Evolutionary conservation across 129 eudicot genomes (phyloP), one percentile per base, ranked within the genome.

Genomic region (Saposhnikovia divaricata): DNA sequence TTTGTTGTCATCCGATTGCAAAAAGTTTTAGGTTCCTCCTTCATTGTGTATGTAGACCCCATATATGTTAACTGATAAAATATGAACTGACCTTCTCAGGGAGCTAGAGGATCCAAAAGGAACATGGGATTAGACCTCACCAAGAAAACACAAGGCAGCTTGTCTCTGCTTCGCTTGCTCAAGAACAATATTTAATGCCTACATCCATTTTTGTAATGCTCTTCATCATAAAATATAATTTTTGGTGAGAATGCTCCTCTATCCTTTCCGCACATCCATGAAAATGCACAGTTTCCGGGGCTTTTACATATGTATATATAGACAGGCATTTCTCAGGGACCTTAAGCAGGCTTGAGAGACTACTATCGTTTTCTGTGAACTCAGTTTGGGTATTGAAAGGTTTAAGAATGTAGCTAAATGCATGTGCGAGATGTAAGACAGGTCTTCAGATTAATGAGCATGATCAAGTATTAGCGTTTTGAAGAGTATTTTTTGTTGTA

Each of bases 121-220:
- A 88, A 79, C 72, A 80, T 73, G 75, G 74, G 73, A 38, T 8
- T 53, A 9, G 85, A 79, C 74, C 89, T 80, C 28, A 77, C 63
- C 25, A 85, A 69, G 44, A 84, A 81, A 80, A 88, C 84, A 14
- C 90, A 84, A 65, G 93, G 96, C 39, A 87, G 83, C 86, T 86
- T 82, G 31, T 83, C 93, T 71, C 95, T 92, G 39, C 68, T 88
- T 45, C 89, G 85, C 15, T 82, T 92, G 80, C 91, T 92, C 7
- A 86, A 80, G 53, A 83, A 83, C 78, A 85, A 80, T 46, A 0
- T 46, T 0, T 46, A 12, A 46, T 14, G 61, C 57, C 31, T 23
- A 23, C 31, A 57, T n/a, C 66, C 31, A 11, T 23, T 21, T 55
- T 57, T 57, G 66, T 53, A 53, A 19, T 18, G 31, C 28, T 12